These are phyloP conservation scores for Ceratocystis papillata DNA, from an alignment of 2,329 filamentous ascomycete genomes.

Conservation along the genomic window DNA sequence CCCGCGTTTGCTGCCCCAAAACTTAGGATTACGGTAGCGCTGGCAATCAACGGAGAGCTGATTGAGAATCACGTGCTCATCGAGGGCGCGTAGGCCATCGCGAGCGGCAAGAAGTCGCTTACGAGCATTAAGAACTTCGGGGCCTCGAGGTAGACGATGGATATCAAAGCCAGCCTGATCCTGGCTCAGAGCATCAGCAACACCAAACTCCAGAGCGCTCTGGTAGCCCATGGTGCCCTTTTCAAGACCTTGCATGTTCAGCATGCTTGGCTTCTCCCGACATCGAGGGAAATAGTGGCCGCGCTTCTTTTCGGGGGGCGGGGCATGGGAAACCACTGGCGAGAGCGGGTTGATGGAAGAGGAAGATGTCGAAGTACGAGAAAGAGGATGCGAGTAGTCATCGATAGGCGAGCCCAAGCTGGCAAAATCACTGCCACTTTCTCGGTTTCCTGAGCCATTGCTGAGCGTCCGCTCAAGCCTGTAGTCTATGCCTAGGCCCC, in stretches of 20 bases:
- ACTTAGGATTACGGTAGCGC: constrained; percentile 42
- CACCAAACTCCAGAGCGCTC: constrained; percentile 54
- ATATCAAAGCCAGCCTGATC: constrained; percentile 50
- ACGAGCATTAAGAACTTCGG: constrained; percentile 47
- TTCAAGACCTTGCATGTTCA: constrained; percentile 60
- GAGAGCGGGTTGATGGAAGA: constrained; percentile 35
- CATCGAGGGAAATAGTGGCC: constrained; percentile 50
- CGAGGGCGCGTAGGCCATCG: constrained; percentile 45
- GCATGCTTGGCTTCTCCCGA: constrained; percentile 57
- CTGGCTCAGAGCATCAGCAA: constrained; percentile 54
- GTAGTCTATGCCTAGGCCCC: constrained; percentile 2
- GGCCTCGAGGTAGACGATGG: constrained; percentile 42
- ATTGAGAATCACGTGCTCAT: constrained; percentile 48
- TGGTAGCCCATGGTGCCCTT: constrained; percentile 60
- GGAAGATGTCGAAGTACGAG: constrained; percentile 19
- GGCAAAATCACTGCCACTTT: constrained; percentile 17
- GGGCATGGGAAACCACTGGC: constrained; percentile 15
- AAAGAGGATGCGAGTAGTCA: constrained; percentile 20
- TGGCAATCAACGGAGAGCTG: constrained; percentile 47
- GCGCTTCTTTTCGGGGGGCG: constrained; percentile 36
- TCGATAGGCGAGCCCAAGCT: constrained; percentile 17
- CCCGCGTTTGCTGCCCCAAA: constrained; percentile 40
- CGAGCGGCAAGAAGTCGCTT: constrained; percentile 44
- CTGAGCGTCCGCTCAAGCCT: constrained; percentile 13
- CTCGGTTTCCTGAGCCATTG: constrained; percentile 30